A percentile compares a stretch with the other conserved stretches of the same genome.
Conservation (phyloP, 1,284 basidiomycete genomes). For the Papiliotrema nemorosa region DNA sequence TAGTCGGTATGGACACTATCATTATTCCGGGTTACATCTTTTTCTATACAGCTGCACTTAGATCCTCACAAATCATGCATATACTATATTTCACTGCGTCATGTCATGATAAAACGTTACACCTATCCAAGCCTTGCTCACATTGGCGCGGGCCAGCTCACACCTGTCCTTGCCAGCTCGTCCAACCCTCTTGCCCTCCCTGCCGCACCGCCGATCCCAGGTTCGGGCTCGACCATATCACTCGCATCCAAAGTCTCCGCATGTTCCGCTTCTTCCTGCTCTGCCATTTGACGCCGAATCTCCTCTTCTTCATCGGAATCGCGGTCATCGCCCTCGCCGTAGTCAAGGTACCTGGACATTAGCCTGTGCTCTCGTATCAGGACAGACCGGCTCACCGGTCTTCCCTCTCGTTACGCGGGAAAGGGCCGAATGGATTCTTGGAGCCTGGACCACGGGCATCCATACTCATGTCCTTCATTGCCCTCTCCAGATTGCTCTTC, state of each 20-base stretch:
- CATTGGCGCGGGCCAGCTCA: conserved; percentile 24
- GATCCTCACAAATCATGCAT: not conserved
- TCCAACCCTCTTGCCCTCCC: not conserved
- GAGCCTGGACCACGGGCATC: conserved; percentile 33
- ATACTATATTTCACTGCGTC: not conserved
- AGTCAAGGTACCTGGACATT: conserved; percentile 17
- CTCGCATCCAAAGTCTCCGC: conserved; percentile 31
- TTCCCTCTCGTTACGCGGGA: conserved; percentile 44
- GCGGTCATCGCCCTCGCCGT: conserved; percentile 54
- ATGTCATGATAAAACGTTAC: not conserved
- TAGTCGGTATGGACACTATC: too few species aligned
- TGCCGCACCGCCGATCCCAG: conserved; percentile 3
- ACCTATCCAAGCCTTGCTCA: not conserved
- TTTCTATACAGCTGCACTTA: not conserved
- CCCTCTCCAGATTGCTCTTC: conserved; percentile 66
- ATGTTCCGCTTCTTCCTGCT: conserved; percentile 51
- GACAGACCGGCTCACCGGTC: conserved; percentile 28
- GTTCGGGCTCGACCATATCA: conserved; percentile 22
- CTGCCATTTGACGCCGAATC: conserved; percentile 45
- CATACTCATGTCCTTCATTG: conserved; percentile 80
- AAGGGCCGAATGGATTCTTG: conserved; percentile 48
- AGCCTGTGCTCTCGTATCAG: not conserved
- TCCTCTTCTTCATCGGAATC: conserved; percentile 62
- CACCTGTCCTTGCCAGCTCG: conserved; percentile 8
- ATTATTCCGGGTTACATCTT: not conserved